Conservation (phyloP, 2,329 filamentous ascomycete genomes). For the Alternaria sp. region DNA sequence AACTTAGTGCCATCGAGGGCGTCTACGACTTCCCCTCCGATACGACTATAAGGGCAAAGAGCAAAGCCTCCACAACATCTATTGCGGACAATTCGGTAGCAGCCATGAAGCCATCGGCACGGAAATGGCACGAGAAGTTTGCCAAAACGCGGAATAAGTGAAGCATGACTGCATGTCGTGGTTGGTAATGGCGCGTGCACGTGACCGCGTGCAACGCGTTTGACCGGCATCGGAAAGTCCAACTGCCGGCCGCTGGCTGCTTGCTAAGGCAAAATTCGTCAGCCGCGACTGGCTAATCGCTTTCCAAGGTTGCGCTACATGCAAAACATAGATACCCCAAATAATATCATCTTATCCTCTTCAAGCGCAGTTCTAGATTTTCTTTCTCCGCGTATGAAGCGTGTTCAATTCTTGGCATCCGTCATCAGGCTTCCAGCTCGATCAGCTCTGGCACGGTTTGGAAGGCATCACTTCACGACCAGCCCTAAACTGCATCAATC, state of each 20-base stretch:
- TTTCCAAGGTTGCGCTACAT: conserved; percentile 10
- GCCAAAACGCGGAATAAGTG: conserved; percentile 44
- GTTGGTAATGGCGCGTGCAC: conserved; percentile 3
- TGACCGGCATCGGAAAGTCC: conserved; percentile 15
- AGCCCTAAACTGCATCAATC: conserved; percentile 3
- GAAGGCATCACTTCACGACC: neutral
- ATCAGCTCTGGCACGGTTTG: neutral
- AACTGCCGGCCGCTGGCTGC: conserved; percentile 23
- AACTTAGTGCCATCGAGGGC: conserved; percentile 43
- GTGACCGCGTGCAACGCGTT: conserved; percentile 19
- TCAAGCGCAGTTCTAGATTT: neutral
- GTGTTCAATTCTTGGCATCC: conserved; percentile 7
- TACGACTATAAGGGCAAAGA: conserved; percentile 43
- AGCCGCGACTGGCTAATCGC: conserved; percentile 26
- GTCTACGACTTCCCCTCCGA: conserved; percentile 44
- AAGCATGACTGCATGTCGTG: conserved; percentile 11
- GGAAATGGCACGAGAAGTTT: conserved; percentile 54
- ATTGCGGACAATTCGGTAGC: conserved; percentile 12
- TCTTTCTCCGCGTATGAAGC: conserved; percentile 13
- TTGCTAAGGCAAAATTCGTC: conserved; percentile 27
- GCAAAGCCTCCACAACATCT: conserved; percentile 11
- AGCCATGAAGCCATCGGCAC: conserved; percentile 38
- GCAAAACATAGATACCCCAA: conserved; percentile 14
- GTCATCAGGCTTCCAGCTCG: conserved; percentile 8
- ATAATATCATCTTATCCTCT: neutral